phyloP scores from a whole-genome alignment of 768 basidiomycete genomes.

The Psilocybe sp. region DNA sequence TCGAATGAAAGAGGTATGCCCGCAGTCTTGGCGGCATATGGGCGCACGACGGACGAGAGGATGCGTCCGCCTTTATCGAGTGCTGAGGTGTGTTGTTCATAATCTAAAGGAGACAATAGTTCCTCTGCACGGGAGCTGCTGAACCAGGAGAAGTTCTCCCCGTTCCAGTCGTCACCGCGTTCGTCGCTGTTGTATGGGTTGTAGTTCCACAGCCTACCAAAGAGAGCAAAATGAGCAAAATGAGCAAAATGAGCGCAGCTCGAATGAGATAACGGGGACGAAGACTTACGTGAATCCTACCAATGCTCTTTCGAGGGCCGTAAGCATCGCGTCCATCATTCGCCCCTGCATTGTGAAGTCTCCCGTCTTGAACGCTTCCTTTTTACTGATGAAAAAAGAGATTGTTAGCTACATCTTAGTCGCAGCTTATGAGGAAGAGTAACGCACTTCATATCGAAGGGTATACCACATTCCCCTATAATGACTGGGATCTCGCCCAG shows the following conservation, averaged over 20 bases:
- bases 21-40: conserved; percentile 88
- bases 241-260: neutral
- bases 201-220: conserved; percentile 85
- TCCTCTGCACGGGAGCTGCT: conserved; percentile 54
- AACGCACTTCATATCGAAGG: conserved; percentile 95
- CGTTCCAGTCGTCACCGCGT: conserved; percentile 88
- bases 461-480: conserved; percentile 91
- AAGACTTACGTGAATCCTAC: conserved; percentile 81
- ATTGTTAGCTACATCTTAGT: neutral
- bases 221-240: neutral
- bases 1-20: conserved; percentile 74
- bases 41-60: conserved; percentile 76
- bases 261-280: neutral
- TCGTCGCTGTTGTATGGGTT: conserved; percentile 83
- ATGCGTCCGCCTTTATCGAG: conserved; percentile 84
- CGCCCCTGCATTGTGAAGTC: conserved; percentile 80
- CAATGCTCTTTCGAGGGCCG: conserved; percentile 71
- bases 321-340: conserved; percentile 95
- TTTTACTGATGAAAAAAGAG: conserved; percentile 42
- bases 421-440: neutral
- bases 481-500: conserved; percentile 83
- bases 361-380: conserved; percentile 67
- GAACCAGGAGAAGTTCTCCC: conserved; percentile 98
- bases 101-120: conserved; percentile 31
- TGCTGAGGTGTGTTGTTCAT: conserved; percentile 59